Percentiles rank a stretch among this genome's conserved stretches.
These are phyloP conservation scores for Arachis monticola DNA, from an alignment of 331 rosid species.

Conservation along the genomic window DNA sequence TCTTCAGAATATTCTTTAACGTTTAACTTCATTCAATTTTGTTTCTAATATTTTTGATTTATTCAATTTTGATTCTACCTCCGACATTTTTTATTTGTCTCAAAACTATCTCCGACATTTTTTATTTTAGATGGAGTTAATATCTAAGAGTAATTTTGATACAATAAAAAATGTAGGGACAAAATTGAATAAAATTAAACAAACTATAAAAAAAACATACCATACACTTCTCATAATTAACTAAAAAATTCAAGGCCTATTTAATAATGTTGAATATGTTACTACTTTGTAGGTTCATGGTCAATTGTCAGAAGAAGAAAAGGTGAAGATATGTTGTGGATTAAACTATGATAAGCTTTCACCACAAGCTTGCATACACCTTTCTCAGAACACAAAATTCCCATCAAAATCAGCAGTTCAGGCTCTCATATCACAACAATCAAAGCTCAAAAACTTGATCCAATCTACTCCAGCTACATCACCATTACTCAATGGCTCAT, in stretches of 20 bases:
- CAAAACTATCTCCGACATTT: too few species aligned
- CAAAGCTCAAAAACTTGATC: conserved; percentile 67
- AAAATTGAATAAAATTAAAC: too few species aligned
- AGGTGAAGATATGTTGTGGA: conserved; percentile 67
- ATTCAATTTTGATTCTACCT: too few species aligned
- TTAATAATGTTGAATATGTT: conserved; percentile 29
- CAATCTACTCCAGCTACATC: conserved; percentile 40
- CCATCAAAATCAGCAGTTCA: conserved; percentile 70
- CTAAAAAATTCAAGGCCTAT: conserved; percentile 8
- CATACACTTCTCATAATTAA: background rate
- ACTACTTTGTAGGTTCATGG: conserved; percentile 66
- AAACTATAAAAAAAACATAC: too few species aligned
- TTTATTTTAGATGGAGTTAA: too few species aligned
- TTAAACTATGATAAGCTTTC: conserved; percentile 82
- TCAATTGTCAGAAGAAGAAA: conserved; percentile 77
- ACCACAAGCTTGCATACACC: conserved; percentile 56
- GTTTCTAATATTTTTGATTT: too few species aligned
- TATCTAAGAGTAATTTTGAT: too few species aligned
- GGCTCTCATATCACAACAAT: conserved; percentile 65
- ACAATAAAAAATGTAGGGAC: too few species aligned
- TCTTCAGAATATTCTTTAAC: too few species aligned
- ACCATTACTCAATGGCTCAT: conserved; percentile 42
- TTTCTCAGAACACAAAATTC: conserved; percentile 70
- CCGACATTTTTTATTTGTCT: too few species aligned
- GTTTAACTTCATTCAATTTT: too few species aligned